Evolutionary conservation across 768 basidiomycete species (phyloP), one percentile per base, ranked within the genome.

Genomic region (Lentinula detonsa): DNA sequence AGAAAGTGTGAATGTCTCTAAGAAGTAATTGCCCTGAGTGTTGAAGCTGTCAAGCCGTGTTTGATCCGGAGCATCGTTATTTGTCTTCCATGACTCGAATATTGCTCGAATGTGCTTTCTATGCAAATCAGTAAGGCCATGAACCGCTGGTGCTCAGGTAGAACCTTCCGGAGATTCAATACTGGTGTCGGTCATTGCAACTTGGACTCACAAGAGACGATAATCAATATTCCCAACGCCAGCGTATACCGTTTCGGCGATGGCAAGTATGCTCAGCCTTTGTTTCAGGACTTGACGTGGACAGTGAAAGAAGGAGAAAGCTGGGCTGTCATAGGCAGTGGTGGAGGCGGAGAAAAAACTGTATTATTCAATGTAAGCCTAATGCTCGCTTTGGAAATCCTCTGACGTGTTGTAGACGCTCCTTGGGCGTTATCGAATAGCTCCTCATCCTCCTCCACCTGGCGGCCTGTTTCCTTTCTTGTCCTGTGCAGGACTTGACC

Each of bases 401-500:
- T 18, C 35, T 50, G 11, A 21, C 16, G 11, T 5, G 46, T 50
- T 42, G 13, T 61, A 86, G 90, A 83, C 85, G 10, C 77, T 95
- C 13, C 75, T 87, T 8, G 90, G 90, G 2, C 83, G 90, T 60
- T 81, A 87, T 33, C 81, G 91, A 1, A 80, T 95, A 33, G 73
- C 83, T 21, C 89, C 92, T 0, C 72, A 80, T 1, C 80, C 83
- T 0, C 78, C 79, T 0, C 80, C 84, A 18, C 83, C 86, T 15
- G 78, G 79, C 1, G 92, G 93, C 1, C 76, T 91, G n/a, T 95
- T 89, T 68, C 94, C 94, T 0, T 87, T 86, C 65, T 77, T 93
- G 31, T 74, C 78, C 1, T 66, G 72, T 21, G 64, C 74, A 4
- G 53, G 67, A 21, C 66, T 68, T 15, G 82, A 90, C 64, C 78